Evolutionary conservation across 306 rosid genomes (phyloP).

Genomic region (Erythrophleum fordii): DNA sequence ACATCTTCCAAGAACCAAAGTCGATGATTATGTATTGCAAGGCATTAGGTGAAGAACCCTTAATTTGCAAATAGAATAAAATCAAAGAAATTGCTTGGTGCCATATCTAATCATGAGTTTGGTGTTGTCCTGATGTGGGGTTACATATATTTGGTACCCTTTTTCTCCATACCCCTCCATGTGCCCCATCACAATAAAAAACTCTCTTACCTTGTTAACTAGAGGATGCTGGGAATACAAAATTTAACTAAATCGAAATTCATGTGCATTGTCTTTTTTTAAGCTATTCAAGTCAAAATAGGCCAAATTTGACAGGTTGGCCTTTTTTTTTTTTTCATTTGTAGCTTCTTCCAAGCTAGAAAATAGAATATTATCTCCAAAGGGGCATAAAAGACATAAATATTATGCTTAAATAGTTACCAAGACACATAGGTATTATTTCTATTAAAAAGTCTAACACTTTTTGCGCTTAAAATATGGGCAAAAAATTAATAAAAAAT

Average conservation of each 20-base stretch:
- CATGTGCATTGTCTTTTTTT: conserved; percentile 26
- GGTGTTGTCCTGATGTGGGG: conserved; percentile 61
- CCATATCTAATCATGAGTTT: conserved; percentile 72
- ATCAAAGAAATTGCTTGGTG: conserved; percentile 47
- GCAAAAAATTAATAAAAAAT: too few species aligned
- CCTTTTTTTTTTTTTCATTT: background rate
- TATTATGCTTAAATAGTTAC: conserved; percentile 7
- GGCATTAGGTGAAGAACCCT: conserved; percentile 36
- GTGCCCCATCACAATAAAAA: conserved; percentile 54
- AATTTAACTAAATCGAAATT: conserved; percentile 13
- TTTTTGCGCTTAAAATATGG: too few species aligned
- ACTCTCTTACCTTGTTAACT: conserved; percentile 7
- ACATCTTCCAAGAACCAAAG: conserved; percentile 36
- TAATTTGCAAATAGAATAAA: conserved; percentile 39
- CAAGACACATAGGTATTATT: background rate
- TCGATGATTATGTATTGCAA: conserved; percentile 24
- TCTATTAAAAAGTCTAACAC: background rate
- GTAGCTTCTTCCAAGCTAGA: background rate
- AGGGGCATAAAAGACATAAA: background rate
- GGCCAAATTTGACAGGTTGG: conserved; percentile 51
- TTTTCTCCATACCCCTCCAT: conserved; percentile 56
- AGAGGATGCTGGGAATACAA: background rate
- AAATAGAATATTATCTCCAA: background rate
- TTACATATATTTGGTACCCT: conserved; percentile 35
- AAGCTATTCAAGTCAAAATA: conserved; percentile 9